Evolutionary conservation across 2,329 filamentous ascomycete species (phyloP), one percentile per base, ranked within the genome.

Genomic region (Pyrenophora seminiperda): DNA sequence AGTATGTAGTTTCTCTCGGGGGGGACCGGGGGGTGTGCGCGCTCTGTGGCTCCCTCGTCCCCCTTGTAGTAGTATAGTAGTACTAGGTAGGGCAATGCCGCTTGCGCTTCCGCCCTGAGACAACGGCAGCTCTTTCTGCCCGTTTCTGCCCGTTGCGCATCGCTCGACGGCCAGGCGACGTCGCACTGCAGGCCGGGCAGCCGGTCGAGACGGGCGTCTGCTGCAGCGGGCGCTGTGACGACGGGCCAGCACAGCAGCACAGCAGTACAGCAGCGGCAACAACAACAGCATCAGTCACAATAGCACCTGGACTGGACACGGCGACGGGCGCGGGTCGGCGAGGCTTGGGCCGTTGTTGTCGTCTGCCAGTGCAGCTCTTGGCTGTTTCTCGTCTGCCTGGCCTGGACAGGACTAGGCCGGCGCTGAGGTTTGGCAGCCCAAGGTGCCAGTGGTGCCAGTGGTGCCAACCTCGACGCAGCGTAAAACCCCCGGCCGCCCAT

Each of bases 401-500:
- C 52, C 48, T 56, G 52, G 51, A 54, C 56, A 50, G 55, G 55
- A 55, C 56, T 57, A 59, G 56, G 47, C 47, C 42, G 24, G 51
- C 58, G 29, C 50, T 58, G 54, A 54, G 49, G 50, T 44, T 41
- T 49, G 42, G 38, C 39, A 33, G 40, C 48, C 51, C 40, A 37
- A 50, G 46, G 41, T 10, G 24, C 24, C n/a, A n/a, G n/a, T n/a
- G n/a, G n/a, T 27, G 24, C 24, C 24, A 27, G 10, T 36, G 52
- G 41, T 36, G 52, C 50, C 50, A 51, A 47, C 41, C 42, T 46
- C 41, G 41, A 50, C 41, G 56, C 59, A 59, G 51, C 51, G 56
- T 57, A 61, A 62, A 60, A 57, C 53, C 58, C 55, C 50, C 52
- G 50, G 51, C 52, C 38, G 44, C 54, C 56, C 54, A 50, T 46